Percentiles rank a stretch among this genome's conserved stretches.
Conservation (phyloP, 345 rosid species). For the Bretschneidera sinensis region DNA sequence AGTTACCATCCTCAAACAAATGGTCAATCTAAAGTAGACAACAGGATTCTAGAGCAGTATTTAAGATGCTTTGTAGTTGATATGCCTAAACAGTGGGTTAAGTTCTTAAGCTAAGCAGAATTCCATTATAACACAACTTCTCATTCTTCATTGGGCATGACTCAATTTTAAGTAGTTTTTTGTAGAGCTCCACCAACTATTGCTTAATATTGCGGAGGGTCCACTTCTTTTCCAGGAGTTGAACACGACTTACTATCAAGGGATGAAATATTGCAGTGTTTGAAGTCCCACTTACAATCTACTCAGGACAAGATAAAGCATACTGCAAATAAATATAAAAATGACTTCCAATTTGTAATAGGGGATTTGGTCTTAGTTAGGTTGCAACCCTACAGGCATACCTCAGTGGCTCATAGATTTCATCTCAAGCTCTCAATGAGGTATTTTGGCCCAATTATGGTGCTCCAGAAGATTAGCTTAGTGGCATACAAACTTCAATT, state of each 20-base stretch:
- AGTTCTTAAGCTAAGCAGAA: not conserved
- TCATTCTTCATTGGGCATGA: not conserved
- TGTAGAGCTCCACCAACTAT: too few relatives aligned
- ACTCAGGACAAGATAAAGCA: not conserved
- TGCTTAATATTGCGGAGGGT: too few relatives aligned
- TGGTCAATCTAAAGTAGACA: too few relatives aligned
- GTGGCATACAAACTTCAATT: too few relatives aligned
- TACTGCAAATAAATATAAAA: not conserved
- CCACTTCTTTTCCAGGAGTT: not conserved
- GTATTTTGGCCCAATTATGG: not conserved
- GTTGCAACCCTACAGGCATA: not conserved
- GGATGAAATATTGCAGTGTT: not conserved
- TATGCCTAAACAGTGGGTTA: not conserved
- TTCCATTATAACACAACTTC: too few relatives aligned
- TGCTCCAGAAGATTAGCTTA: too few relatives aligned
- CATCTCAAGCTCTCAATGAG: not conserved
- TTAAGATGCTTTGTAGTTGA: not conserved
- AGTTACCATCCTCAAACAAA: not conserved
- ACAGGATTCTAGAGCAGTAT: not conserved
- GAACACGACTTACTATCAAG: not conserved
- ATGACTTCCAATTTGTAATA: not conserved
- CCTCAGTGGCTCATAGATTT: not conserved
- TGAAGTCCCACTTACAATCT: not conserved
- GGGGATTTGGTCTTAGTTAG: not conserved
- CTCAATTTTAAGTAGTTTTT: too few relatives aligned